phyloP scores from a whole-genome alignment of 1,284 basidiomycete species.

The Cutaneotrichosporon daszewskae region DNA sequence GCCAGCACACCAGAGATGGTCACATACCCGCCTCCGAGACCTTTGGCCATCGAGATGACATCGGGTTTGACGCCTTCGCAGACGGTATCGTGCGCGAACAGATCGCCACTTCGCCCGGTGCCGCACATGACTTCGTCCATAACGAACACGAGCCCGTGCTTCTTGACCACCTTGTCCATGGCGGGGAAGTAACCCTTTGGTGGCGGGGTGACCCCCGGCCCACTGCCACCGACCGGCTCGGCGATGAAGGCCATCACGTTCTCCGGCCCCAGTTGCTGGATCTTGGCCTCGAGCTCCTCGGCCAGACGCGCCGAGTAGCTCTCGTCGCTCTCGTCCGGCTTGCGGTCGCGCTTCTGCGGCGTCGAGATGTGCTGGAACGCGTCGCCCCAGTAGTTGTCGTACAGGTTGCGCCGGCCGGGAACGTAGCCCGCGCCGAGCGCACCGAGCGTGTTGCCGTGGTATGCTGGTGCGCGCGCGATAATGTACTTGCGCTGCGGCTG shows the following conservation, averaged over 20 bases:
- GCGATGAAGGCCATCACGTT: constrained; percentile 54
- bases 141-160: constrained; percentile 73
- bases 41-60: constrained; percentile 76
- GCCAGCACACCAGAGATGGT: constrained; percentile 73
- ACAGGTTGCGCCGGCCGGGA: constrained; percentile 35
- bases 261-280: constrained; percentile 68
- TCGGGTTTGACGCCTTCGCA: constrained; percentile 65
- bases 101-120: constrained; percentile 67
- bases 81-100: constrained; percentile 55
- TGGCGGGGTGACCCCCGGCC: constrained; percentile 55
- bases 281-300: constrained; percentile 75
- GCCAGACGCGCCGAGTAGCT: constrained; percentile 69
- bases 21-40: constrained; percentile 79
- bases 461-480: constrained; percentile 71
- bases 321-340: constrained; percentile 63
- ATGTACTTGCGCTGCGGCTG: constrained; percentile 67
- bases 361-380: constrained; percentile 48
- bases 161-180: constrained; percentile 75
- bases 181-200: constrained; percentile 50
- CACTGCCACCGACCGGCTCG: constrained; percentile 60
- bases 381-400: constrained; percentile 54
- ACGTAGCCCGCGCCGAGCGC: constrained; percentile 24
- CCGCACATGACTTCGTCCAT: constrained; percentile 82
- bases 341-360: constrained; percentile 53
- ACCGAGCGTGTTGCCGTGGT: constrained; percentile 75